A percentile compares a stretch with the other conserved stretches of the same genome.
phyloP scores from a whole-genome alignment of 225 moss, liverwort and hornwort genomes.

The Ulota crispa region DNA sequence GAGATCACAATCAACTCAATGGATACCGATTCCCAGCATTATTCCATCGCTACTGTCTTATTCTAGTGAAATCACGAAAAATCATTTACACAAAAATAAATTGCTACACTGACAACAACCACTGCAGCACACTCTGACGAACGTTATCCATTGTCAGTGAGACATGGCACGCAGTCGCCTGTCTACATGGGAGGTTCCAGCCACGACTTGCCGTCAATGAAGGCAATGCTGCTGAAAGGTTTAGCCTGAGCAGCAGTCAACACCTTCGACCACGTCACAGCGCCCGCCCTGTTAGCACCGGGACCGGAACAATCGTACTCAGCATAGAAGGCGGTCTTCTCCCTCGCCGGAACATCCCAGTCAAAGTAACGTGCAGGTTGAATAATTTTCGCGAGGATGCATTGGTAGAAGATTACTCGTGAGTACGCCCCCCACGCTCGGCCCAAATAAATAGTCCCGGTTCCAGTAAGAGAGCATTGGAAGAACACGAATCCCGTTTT shows the following conservation, averaged over 20 bases:
- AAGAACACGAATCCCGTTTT: slow-evolving; percentile 30
- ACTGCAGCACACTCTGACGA: neutral
- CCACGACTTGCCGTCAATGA: slow-evolving; percentile 24
- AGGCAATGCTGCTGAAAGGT: neutral
- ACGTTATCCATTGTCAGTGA: no score
- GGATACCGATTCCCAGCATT: neutral
- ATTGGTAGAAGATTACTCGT: slow-evolving; percentile 27
- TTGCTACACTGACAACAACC: neutral
- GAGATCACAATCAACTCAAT: neutral
- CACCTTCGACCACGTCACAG: slow-evolving; percentile 15
- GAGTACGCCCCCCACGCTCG: slow-evolving; percentile 35
- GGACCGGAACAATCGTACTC: slow-evolving; percentile 26
- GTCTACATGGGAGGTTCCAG: slow-evolving; percentile 7
- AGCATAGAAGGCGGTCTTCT: slow-evolving; percentile 21
- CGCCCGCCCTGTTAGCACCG: slow-evolving; percentile 11
- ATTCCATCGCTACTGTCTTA: neutral
- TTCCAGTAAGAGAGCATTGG: neutral
- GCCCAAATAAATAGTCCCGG: slow-evolving; percentile 20
- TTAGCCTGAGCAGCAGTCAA: neutral
- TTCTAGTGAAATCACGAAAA: neutral
- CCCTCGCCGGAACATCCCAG: slow-evolving; percentile 14
- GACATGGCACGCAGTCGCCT: neutral
- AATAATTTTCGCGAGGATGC: slow-evolving; percentile 27
- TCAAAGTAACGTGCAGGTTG: slow-evolving; percentile 28
- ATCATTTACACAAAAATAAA: slow-evolving; percentile 2